phyloP scores from a whole-genome alignment of 116 monocot genomes.

The Trichopus zeylanicus region DNA sequence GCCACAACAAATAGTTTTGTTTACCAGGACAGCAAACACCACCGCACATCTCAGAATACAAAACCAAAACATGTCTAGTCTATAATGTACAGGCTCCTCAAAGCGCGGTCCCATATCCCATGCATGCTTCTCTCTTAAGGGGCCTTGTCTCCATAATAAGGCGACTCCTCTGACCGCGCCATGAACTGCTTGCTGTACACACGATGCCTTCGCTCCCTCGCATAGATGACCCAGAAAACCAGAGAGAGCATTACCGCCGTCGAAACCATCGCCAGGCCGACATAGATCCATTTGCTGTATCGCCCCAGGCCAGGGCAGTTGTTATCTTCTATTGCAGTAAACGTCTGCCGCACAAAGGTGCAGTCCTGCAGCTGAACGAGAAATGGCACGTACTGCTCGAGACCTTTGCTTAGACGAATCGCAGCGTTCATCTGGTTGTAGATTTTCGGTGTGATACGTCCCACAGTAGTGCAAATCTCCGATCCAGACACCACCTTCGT shows the following conservation, averaged over 20 bases:
- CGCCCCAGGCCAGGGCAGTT: conserved; percentile 63
- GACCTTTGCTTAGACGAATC: conserved; percentile 37
- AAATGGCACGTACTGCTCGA: conserved; percentile 74
- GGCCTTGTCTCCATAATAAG: neutral
- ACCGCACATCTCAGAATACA: too few species aligned
- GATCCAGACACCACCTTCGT: conserved; percentile 16
- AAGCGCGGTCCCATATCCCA: too few species aligned
- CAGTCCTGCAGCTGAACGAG: conserved; percentile 63
- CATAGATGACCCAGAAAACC: conserved; percentile 93
- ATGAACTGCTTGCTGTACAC: conserved; percentile 28
- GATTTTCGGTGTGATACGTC: conserved; percentile 63
- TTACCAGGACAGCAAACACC: too few species aligned
- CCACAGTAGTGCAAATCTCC: conserved; percentile 50
- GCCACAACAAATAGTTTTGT: too few species aligned
- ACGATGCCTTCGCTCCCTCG: conserved; percentile 73
- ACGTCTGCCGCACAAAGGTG: conserved; percentile 75
- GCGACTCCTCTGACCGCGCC: neutral
- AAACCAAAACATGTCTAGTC: too few species aligned
- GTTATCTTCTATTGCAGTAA: conserved; percentile 32
- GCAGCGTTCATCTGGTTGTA: conserved; percentile 65
- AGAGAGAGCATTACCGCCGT: conserved; percentile 83
- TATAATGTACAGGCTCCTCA: too few species aligned
- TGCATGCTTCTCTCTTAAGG: neutral
- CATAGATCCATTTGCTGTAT: conserved; percentile 60
- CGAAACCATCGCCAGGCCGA: conserved; percentile 74